A percentile compares a stretch with the other conserved stretches of the same genome.
These are phyloP conservation scores for Excoecaria cochinchinensis DNA, from an alignment of 345 rosid species.

Conservation along the genomic window DNA sequence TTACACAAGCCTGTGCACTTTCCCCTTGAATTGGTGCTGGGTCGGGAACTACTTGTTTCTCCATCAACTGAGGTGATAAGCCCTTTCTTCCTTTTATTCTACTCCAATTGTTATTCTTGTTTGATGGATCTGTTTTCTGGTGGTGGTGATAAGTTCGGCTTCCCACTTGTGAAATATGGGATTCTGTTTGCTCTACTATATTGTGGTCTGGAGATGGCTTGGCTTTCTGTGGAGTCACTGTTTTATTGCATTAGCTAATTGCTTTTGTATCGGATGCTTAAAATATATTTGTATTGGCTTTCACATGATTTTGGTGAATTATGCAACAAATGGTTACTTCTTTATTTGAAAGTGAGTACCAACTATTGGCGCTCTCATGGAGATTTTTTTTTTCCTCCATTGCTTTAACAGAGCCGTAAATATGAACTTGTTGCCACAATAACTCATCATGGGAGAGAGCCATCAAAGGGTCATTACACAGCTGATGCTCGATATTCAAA, in stretches of 20 bases:
- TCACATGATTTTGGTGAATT: no score
- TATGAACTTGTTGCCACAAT: constrained; percentile 90
- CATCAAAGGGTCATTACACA: constrained; percentile 92
- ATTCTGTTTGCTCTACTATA: neutral
- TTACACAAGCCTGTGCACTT: constrained; percentile 76
- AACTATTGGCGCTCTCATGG: neutral
- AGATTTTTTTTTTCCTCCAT: constrained; percentile 3
- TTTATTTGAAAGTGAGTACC: neutral
- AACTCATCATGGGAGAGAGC: constrained; percentile 92
- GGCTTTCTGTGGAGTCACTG: neutral
- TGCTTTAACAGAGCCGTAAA: constrained; percentile 58
- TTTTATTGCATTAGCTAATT: no score
- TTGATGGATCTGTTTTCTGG: neutral
- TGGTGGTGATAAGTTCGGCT: neutral
- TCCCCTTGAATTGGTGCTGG: constrained; percentile 71
- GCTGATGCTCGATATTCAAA: constrained; percentile 69
- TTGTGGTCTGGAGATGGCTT: neutral
- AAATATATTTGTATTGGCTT: no score
- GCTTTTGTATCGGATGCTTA: no score
- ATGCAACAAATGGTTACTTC: no score
- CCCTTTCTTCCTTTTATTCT: neutral
- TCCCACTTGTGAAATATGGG: neutral
- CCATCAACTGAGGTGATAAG: constrained; percentile 58
- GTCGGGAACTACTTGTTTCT: constrained; percentile 67
- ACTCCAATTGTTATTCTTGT: neutral